Base-by-base conservation (phyloP, 2,329 filamentous ascomycete species). In the Botrytis fabae region DNA sequence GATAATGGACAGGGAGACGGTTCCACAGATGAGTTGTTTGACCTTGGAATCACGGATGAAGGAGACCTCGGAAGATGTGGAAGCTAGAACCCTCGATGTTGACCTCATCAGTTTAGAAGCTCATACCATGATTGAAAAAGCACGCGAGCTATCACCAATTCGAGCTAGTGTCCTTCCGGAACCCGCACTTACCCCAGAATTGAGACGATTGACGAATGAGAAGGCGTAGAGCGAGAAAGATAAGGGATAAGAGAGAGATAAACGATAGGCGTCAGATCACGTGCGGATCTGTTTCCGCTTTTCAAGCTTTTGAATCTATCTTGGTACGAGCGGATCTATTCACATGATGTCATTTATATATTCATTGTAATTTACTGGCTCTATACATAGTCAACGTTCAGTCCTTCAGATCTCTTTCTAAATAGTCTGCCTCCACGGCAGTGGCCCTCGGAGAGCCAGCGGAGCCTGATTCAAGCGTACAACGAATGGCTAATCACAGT, bases 61-160 rank as follows among this genome's bases (percentile, higher is more conserved):
- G 40, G 40, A 35, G 51, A 62, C 60, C 22, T 63, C 61, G 61
- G 61, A 42, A n/a, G 25, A n/a, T 20, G 28, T 22, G 28, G 63
- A 38, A 63, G 8, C 10, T 35, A 48, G 22, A 65, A 38, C 44
- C 28, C n/a, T 65, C 16, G 40, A 25, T 40, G 59, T n/a, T 61
- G 22, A 57, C 51, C 51, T 57, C 51, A 57, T n/a, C 40, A 70
- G 16, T 28, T 48, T 28, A 14, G 54, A 59, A 68, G 46, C 61
- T 59, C 44, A 48, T n/a, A 25, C 44, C 28, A 72, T 25, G 40
- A 40, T 68, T 28, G n/a, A n/a, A 42, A 61, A 61, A 61, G 54
- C 70, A 72, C 70, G 35, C 63, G 63, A 61, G 70, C 63, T 44
- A 61, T 57, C 44, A 20, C 70, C 54, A n/a, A 60, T 61, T 57